Conservation (phyloP, 2,329 filamentous ascomycete species). For the Cordyceps cateniannulata region DNA sequence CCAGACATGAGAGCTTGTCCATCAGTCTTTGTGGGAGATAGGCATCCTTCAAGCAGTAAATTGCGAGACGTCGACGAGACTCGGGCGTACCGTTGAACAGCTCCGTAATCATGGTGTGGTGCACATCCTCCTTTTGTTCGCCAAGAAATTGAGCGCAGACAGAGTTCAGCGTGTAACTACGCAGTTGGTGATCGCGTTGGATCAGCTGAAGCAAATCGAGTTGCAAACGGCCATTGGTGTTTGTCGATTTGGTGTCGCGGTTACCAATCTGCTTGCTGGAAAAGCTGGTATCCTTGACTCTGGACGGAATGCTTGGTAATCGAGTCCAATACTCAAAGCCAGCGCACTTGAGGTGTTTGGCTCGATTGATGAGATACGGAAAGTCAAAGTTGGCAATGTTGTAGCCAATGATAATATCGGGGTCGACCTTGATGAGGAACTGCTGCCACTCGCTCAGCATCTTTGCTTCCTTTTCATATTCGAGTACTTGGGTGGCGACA, state of each 20-base stretch:
- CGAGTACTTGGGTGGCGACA: constrained; percentile 87
- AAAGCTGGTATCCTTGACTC: constrained; percentile 74
- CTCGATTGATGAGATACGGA: constrained; percentile 85
- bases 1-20: constrained; percentile 96
- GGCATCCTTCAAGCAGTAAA: constrained; percentile 97
- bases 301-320: constrained; percentile 63
- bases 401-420: constrained; percentile 97
- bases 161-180: constrained; percentile 96
- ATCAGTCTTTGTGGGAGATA: constrained; percentile 90
- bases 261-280: constrained; percentile 98
- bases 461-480: constrained; percentile 72
- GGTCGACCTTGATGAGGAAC: constrained; percentile 84
- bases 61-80: constrained; percentile 78
- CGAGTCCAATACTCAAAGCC: constrained; percentile 86
- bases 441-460: constrained; percentile 93
- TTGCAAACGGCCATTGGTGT: constrained; percentile 89
- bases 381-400: constrained; percentile 99
- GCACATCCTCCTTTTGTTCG: constrained; percentile 97
- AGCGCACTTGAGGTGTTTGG: constrained; percentile 71
- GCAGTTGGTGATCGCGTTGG: constrained; percentile 87
- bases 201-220: constrained; percentile 91
- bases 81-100: constrained; percentile 94
- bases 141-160: constrained; percentile 91
- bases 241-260: constrained; percentile 88
- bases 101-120: constrained; percentile 98